Evolutionary conservation across 2,329 filamentous ascomycete species (phyloP).

Genomic region (Fusarium paranaense): DNA sequence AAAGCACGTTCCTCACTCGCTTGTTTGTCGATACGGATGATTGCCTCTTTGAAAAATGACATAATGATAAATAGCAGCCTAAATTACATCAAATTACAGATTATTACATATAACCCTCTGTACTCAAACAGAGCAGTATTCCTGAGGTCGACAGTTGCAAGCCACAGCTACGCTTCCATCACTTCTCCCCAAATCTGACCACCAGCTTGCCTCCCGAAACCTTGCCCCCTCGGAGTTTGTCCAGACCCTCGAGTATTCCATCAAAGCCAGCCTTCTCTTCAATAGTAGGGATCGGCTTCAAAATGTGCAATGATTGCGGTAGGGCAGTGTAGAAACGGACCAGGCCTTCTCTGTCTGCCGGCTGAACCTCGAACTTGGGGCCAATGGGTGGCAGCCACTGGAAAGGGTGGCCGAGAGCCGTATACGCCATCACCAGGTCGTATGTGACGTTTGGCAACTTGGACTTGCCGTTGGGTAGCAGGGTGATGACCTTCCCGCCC

Average conservation of each 20-base stretch:
- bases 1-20: too few relatives aligned
- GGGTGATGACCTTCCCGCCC: conserved; percentile 46
- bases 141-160: too few relatives aligned
- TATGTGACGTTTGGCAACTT: conserved; percentile 34
- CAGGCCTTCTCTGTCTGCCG: conserved; percentile 38
- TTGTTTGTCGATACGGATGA: too few relatives aligned
- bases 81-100: too few relatives aligned
- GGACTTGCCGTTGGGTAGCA: conserved; percentile 37
- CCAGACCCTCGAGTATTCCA: conserved; percentile 8
- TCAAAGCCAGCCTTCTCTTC: conserved; percentile 30
- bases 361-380: conserved; percentile 45
- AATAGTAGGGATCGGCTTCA: conserved; percentile 36
- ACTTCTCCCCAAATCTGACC: background rate
- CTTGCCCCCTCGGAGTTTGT: conserved; percentile 6
- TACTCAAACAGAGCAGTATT: too few relatives aligned
- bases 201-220: conserved; percentile 19
- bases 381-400: conserved; percentile 43
- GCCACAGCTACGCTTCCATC: background rate
- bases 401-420: conserved; percentile 39
- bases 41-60: too few relatives aligned
- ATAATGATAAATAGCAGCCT: too few relatives aligned
- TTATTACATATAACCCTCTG: background rate
- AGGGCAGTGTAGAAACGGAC: conserved; percentile 37
- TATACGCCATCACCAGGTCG: conserved; percentile 43
- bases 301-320: conserved; percentile 12